Conservation (phyloP, 2,329 filamentous ascomycete genomes). For the Aciculosporium take region DNA sequence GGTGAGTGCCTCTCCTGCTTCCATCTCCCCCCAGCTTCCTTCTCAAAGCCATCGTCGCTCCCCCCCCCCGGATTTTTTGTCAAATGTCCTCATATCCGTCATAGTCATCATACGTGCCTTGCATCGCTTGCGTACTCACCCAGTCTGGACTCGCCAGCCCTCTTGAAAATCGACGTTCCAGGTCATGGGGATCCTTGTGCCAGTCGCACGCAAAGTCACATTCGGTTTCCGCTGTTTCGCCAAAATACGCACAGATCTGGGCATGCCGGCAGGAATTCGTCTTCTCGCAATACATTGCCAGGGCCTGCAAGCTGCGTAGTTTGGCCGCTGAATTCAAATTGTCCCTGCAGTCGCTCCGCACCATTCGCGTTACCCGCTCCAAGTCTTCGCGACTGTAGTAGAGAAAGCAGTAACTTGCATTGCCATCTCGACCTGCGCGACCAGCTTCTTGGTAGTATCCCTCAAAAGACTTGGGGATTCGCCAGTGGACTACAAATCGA, state of each 20-base stretch:
- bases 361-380: slow-evolving; percentile 52
- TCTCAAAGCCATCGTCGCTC: background rate
- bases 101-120: slow-evolving; percentile 42
- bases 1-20: no score
- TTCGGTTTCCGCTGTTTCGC: slow-evolving; percentile 41
- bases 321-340: slow-evolving; percentile 34
- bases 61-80: background rate
- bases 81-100: slow-evolving; percentile 38
- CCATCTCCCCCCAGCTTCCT: no score
- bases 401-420: slow-evolving; percentile 72
- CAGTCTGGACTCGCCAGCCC: slow-evolving; percentile 47
- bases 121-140: slow-evolving; percentile 47
- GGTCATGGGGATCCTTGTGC: slow-evolving; percentile 50
- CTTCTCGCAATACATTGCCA: slow-evolving; percentile 73
- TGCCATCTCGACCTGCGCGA: slow-evolving; percentile 77
- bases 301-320: slow-evolving; percentile 47
- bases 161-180: slow-evolving; percentile 42
- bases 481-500: slow-evolving; percentile 90
- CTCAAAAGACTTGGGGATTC: slow-evolving; percentile 84
- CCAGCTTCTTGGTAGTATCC: slow-evolving; percentile 95
- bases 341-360: slow-evolving; percentile 31
- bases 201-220: slow-evolving; percentile 69
- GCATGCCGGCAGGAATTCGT: slow-evolving; percentile 60
- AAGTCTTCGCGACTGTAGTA: slow-evolving; percentile 85
- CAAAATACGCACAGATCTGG: slow-evolving; percentile 64